A percentile compares a stretch with the other conserved stretches of the same genome.
Evolutionary conservation across 306 rosid species (phyloP).

Genomic region (Cicer chorassanicum): DNA sequence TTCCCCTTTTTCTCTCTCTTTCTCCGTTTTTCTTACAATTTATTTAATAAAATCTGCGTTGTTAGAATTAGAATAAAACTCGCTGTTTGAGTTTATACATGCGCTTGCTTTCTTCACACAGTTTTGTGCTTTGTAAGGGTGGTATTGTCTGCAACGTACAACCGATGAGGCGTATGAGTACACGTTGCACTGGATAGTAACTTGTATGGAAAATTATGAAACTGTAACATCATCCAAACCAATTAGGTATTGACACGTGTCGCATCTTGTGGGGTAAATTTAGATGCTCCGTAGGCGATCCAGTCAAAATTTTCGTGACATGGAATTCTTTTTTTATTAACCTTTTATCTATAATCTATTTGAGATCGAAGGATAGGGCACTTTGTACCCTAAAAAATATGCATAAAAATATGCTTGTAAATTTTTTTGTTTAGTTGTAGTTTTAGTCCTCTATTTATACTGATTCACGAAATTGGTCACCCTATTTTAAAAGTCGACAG

Average conservation of each 20-base stretch:
- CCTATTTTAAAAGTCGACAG: no score
- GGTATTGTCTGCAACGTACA: constrained; percentile 28
- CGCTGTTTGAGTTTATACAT: constrained; percentile 39
- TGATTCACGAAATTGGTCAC: no score
- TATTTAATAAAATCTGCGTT: constrained; percentile 38
- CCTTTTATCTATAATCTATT: no score
- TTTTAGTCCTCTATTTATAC: no score
- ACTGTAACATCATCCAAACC: not conserved
- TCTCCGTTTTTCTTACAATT: not conserved
- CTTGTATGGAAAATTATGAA: not conserved
- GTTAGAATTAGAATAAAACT: constrained; percentile 6
- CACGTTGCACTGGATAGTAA: constrained; percentile 38
- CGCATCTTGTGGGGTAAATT: not conserved
- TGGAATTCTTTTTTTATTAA: not conserved
- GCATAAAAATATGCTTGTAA: no score
- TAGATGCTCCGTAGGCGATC: not conserved
- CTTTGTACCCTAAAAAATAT: no score
- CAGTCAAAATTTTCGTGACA: not conserved
- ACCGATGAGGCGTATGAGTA: constrained; percentile 7
- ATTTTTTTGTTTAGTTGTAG: no score
- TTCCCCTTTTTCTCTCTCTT: not conserved
- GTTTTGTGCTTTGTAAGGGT: constrained; percentile 40
- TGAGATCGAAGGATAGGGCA: no score
- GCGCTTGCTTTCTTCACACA: constrained; percentile 16
- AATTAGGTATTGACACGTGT: constrained; percentile 37